Evolutionary conservation across 768 basidiomycete species (phyloP), one percentile per base, ranked within the genome.

Genomic region (Cystobasidium tubakii): DNA sequence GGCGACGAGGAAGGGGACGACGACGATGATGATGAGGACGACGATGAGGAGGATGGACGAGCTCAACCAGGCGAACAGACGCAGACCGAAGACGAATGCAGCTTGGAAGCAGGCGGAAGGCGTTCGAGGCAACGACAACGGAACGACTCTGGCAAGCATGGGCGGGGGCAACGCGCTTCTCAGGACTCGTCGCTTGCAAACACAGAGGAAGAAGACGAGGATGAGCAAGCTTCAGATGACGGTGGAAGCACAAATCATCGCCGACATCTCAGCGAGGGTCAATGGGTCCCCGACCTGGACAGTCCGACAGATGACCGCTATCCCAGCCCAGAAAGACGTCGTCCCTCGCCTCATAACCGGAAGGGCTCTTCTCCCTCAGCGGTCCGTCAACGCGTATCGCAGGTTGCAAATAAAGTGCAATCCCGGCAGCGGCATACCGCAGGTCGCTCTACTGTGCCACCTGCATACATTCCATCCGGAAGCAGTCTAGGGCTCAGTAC

Each of bases 181-280:
- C 66, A n/a, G 19, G 42, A 50, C 6, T 43, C 31, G 6, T 46
- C 29, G 7, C 27, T 33, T 6, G 27, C 62, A n/a, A 31, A 3
- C 13, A 66, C 66, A 36, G 50, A 46, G 17, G 66, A 67, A 31
- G 66, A 67, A 42, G 66, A 54, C 19, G 66, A 67, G 25, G 66
- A 67, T 50, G 66, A 31, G 34, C 50, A 39, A 7, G 23, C 12
- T 21, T 34, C 39, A 54, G 27, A 46, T 50, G 65, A 66, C 15
- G 65, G 17, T 39, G 65, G 44, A 29, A 50, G 23, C 25, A 50
- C 42, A 25, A 66, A 50, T 19, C 31, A 29, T 21, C 33, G 54
- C 23, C 23, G 55, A 33, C 25, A 43, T n/a, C 33, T 55, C 29
- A 55, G 54, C n/a, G 69, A 42, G 17, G 53, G 43, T 3, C 33